Conservation (phyloP, 225 moss, liverwort and hornwort species). For the Rhytidiadelphus loreus region DNA sequence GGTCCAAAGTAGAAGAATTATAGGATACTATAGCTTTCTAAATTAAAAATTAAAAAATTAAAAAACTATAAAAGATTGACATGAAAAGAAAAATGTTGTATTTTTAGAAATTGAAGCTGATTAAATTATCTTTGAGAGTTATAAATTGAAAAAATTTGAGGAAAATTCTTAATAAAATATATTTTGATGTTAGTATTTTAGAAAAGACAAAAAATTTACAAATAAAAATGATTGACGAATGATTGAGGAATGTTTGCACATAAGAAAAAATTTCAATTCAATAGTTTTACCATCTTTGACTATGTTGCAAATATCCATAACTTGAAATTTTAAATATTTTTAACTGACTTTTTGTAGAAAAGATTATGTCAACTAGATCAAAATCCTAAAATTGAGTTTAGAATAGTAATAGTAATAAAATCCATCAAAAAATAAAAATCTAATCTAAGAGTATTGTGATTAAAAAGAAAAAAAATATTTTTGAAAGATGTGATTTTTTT, state of each 20-base stretch:
- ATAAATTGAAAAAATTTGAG: accelerated
- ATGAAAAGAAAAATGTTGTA: background rate
- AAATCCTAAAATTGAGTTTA: background rate
- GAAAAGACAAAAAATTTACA: too few relatives aligned
- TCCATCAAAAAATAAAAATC: background rate
- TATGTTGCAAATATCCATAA: background rate
- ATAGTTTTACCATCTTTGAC: too few relatives aligned
- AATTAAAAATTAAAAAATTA: too few relatives aligned
- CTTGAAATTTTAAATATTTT: background rate
- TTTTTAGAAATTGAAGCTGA: background rate
- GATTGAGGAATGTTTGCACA: background rate
- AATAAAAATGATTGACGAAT: too few relatives aligned
- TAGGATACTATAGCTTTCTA: too few relatives aligned
- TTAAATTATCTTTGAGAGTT: background rate
- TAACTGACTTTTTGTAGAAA: background rate
- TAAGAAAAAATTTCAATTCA: background rate
- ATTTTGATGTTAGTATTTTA: background rate
- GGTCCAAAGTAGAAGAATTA: background rate
- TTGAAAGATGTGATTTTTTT: background rate
- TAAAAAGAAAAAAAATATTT: background rate
- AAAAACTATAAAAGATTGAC: background rate
- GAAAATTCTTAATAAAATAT: background rate
- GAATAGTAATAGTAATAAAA: too few relatives aligned
- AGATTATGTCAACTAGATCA: too few relatives aligned
- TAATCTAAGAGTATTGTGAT: accelerated